Evolutionary conservation across 345 rosid genomes (phyloP), one percentile per base, ranked within the genome.

Genomic region (Boechera divaricarpa): DNA sequence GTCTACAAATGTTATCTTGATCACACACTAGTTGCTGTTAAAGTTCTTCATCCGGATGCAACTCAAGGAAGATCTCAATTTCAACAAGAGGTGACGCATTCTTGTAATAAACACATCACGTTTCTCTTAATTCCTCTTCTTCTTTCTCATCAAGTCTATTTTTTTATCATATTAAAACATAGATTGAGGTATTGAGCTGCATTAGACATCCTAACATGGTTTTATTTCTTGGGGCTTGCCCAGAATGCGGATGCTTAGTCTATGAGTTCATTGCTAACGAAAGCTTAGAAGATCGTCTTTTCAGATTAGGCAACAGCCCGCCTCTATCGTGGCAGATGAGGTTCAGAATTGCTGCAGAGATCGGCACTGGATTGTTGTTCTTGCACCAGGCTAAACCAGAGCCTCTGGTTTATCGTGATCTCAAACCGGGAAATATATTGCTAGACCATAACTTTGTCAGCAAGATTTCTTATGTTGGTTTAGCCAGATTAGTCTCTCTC

Each of bases 41-140:
- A 93, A 83, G 91, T 90, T 44, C 83, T 95, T 47, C 91, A 94
- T 11, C 94, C 99, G 0, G 99, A 92, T 82, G 99, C 98, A 48
- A 96, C 97, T 49, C 99, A 95, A 72, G 99, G 98, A 38, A 91
- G 92, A 74, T 87, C 97, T 10, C 98, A 95, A 84, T 95, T 95
- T 78, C 94, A 90, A 70, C 94, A 89, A 87, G 99, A 92, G 93
- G 97, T 86, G 26, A 60, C 2, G 1, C 21, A 4, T 2, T 65
- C 28, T 65, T 51, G 2, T 7, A 39, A 61, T 38, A 21, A 16
- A 61, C 18, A 33, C 61, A 10, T 7, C n/a, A 21, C 12, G 21
- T 18, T 61, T n/a, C 53, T 47, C 28, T 28, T 29, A 10, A 41
- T 52, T 41, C 3, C 5, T 28, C 15, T n/a, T 16, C 1, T 70